Conservation (phyloP, 805 yeast species). For the Cyberlindnera maritima region DNA sequence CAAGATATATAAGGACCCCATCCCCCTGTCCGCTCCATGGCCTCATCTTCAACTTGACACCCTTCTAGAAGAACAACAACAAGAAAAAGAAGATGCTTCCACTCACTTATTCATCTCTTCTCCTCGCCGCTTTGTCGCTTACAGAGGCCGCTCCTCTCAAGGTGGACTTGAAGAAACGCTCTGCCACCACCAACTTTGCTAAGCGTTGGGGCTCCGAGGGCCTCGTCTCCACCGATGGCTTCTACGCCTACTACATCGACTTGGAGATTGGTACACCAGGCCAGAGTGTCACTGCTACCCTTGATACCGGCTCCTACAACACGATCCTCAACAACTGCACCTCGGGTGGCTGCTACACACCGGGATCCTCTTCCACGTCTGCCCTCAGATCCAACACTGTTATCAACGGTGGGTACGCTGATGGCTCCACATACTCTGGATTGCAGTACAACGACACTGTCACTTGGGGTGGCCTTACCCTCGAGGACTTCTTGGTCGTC, state of each 20-base stretch:
- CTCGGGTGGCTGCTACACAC: constrained; percentile 6
- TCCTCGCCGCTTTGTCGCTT: not conserved
- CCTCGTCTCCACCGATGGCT: not conserved
- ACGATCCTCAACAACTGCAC: constrained; percentile 6
- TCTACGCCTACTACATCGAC: constrained; percentile 2
- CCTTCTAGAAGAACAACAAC: not conserved
- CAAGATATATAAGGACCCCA: not conserved
- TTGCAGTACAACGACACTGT: constrained; percentile 12
- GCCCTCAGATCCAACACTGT: not conserved
- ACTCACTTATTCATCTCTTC: not conserved
- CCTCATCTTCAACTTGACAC: not conserved
- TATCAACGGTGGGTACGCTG: constrained; percentile 6
- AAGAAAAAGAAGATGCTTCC: not conserved
- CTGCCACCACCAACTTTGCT: not conserved
- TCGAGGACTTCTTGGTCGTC: constrained; percentile 4
- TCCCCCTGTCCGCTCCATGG: not conserved
- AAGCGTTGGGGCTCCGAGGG: constrained; percentile 7
- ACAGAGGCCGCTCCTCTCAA: constrained; percentile 8
- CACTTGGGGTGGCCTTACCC: constrained; percentile 6
- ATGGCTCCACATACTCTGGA: constrained; percentile 11
- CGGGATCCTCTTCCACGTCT: constrained; percentile 7
- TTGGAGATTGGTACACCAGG: constrained; percentile 19
- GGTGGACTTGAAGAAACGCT: constrained; percentile 5
- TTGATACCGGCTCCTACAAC: constrained; percentile 24
- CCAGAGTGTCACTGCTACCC: constrained; percentile 8